phyloP scores from a whole-genome alignment of 2,329 filamentous ascomycete species.

The Phyllosticta citrichinensis region DNA sequence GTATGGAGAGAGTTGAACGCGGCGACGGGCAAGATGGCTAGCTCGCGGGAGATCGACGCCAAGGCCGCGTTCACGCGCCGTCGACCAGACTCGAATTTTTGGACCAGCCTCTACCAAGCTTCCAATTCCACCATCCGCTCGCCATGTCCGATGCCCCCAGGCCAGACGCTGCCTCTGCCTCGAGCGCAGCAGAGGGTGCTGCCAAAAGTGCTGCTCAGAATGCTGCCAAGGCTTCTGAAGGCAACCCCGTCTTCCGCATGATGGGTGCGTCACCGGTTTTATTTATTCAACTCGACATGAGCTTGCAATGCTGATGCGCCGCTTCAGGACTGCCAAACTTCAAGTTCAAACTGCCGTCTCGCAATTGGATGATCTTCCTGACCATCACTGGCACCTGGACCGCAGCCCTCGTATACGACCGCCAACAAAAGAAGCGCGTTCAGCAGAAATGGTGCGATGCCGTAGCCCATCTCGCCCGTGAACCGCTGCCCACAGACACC shows the following conservation, averaged over 20 bases:
- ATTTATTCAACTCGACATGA: constrained; percentile 6
- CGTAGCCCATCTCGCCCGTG: constrained; percentile 73
- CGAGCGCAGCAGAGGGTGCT: background rate
- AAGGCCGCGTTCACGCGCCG: background rate
- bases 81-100: background rate
- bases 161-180: constrained; percentile 2
- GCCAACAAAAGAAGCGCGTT: constrained; percentile 73
- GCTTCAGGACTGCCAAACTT: constrained; percentile 67
- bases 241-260: constrained; percentile 29
- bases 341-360: constrained; percentile 75
- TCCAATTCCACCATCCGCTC: background rate
- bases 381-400: constrained; percentile 67
- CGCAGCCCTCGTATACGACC: constrained; percentile 80
- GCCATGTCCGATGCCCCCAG: background rate
- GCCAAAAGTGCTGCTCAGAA: constrained; percentile 1
- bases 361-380: constrained; percentile 97
- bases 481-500: constrained; percentile 60
- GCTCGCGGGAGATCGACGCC: background rate
- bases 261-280: constrained; percentile 22
- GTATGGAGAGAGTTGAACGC: background rate
- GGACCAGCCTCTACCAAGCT: background rate
- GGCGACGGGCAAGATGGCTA: background rate
- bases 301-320: constrained; percentile 12
- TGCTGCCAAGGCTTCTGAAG: background rate
- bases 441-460: constrained; percentile 79